phyloP scores from a whole-genome alignment of 176 grass and related monocot genomes.

The Secale cereale region DNA sequence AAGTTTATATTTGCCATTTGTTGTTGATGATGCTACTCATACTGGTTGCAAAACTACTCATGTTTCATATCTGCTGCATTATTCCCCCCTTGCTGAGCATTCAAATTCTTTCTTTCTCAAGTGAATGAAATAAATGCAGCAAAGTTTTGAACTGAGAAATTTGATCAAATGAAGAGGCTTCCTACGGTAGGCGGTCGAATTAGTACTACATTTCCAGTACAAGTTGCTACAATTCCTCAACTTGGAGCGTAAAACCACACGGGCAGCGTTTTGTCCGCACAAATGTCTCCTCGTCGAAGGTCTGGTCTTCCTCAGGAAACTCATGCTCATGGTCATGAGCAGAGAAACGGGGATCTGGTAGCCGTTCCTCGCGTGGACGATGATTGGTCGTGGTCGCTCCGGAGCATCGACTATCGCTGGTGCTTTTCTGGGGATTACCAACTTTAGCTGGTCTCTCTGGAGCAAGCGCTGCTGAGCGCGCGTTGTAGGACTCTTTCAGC shows the following conservation, averaged over 20 bases:
- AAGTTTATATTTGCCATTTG: neutral
- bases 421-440: conserved; percentile 7
- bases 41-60: neutral
- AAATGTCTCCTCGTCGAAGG: conserved; percentile 63
- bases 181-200: neutral
- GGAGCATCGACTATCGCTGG: neutral
- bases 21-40: neutral
- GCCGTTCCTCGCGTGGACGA: neutral
- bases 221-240: conserved; percentile 70
- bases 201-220: neutral
- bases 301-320: conserved; percentile 61
- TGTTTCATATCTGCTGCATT: neutral
- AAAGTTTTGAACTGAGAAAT: neutral
- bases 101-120: neutral
- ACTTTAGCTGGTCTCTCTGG: neutral
- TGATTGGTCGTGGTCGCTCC: neutral
- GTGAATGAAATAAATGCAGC: neutral
- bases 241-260: conserved; percentile 89
- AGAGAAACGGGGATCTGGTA: neutral
- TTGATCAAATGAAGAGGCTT: neutral
- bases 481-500: conserved; percentile 65
- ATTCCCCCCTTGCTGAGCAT: neutral
- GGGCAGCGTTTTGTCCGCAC: conserved; percentile 66
- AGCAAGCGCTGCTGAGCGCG: conserved; percentile 14
- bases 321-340: conserved; percentile 64